A percentile compares a stretch with the other conserved stretches of the same genome.
Evolutionary conservation across 1,139 yeast species (phyloP).

Genomic region (Suhomyces bokatorum): DNA sequence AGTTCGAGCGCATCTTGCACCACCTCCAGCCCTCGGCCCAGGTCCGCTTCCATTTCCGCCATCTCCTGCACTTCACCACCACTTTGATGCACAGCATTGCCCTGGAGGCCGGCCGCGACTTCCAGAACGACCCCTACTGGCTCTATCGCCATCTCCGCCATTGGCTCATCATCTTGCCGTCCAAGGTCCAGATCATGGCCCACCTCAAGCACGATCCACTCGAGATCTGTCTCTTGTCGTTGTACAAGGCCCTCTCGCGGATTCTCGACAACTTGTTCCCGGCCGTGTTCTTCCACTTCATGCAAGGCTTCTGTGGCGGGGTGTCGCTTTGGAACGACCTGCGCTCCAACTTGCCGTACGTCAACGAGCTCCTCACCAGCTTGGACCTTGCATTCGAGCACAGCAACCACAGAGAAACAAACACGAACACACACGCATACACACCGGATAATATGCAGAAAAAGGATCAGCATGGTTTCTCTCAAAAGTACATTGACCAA

Average conservation of each 20-base stretch:
- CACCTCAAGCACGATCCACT: conserved; percentile 18
- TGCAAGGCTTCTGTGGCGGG: conserved; percentile 29
- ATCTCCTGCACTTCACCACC: conserved; percentile 11
- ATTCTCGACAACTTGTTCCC: conserved; percentile 31
- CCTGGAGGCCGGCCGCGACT: conserved; percentile 2
- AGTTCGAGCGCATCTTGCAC: conserved; percentile 11
- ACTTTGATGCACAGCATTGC: conserved; percentile 11
- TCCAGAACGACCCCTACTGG: conserved; percentile 13
- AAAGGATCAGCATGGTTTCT: background rate
- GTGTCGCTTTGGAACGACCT: conserved; percentile 15
- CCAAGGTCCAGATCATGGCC: conserved; percentile 19
- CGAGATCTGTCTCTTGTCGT: conserved; percentile 20
- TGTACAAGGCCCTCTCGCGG: conserved; percentile 21
- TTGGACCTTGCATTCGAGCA: background rate
- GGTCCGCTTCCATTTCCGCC: conserved; percentile 19
- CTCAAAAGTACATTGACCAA: background rate
- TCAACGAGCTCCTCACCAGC: background rate
- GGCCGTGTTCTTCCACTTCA: conserved; percentile 22
- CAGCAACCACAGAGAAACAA: too few relatives aligned
- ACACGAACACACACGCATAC: too few relatives aligned
- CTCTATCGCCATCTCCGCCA: conserved; percentile 25
- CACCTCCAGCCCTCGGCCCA: background rate
- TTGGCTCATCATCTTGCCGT: conserved; percentile 31
- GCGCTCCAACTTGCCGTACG: background rate
- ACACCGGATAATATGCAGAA: background rate